Evolutionary conservation across 805 yeast species (phyloP).

Genomic region (Metschnikowia peoriensis): DNA sequence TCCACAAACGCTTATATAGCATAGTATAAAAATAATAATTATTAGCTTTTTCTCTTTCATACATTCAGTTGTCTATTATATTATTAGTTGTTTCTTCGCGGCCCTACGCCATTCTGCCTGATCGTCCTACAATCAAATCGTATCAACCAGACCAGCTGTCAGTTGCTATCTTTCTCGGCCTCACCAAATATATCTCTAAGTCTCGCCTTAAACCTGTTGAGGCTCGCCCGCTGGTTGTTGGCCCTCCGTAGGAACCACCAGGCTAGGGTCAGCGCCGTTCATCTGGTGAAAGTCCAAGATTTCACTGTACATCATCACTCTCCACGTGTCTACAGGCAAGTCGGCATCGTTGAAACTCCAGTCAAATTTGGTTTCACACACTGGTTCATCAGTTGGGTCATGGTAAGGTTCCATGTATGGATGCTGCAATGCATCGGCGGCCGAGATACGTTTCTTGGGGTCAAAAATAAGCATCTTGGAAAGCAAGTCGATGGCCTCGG

Average conservation of each 20-base stretch:
- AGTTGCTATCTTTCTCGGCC: no score
- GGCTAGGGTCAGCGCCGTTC: constrained; percentile 42
- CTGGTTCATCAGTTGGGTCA: constrained; percentile 97
- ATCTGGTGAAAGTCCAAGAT: constrained; percentile 94
- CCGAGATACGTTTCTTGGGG: constrained; percentile 91
- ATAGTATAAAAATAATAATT: neutral
- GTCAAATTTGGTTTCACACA: constrained; percentile 87
- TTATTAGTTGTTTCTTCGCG: neutral
- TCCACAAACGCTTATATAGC: no score
- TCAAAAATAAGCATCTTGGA: constrained; percentile 92
- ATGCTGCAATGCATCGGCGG: constrained; percentile 85
- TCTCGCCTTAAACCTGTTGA: constrained; percentile 6
- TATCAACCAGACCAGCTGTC: neutral
- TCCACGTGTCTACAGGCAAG: constrained; percentile 96
- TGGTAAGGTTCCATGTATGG: constrained; percentile 94
- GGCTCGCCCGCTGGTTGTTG: constrained; percentile 6
- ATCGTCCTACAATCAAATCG: neutral
- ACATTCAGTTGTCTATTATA: neutral
- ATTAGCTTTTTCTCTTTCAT: neutral
- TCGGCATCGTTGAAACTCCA: constrained; percentile 99
- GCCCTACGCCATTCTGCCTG: neutral
- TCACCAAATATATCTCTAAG: no score
- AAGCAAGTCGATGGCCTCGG: constrained; percentile 74
- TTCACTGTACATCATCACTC: constrained; percentile 98
- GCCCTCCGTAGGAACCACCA: constrained; percentile 7